Percentiles rank a stretch among this genome's conserved stretches.
These are phyloP conservation scores for Pyrrhoderma noxium DNA, from an alignment of 1,284 basidiomycete species.

Conservation along the genomic window DNA sequence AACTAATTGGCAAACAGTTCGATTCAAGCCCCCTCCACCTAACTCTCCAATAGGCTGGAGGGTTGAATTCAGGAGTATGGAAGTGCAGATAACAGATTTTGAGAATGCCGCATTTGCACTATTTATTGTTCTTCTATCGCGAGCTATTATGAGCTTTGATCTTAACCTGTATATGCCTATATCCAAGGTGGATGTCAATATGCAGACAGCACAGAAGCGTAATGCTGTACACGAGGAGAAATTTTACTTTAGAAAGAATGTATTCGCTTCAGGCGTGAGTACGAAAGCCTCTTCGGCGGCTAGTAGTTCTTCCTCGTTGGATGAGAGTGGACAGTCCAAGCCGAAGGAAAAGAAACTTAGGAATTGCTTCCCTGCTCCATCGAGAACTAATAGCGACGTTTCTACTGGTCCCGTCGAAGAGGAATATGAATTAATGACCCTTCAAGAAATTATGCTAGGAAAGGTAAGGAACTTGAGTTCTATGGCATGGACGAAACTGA, in stretches of 20 bases:
- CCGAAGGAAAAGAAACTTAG: slow-evolving; percentile 57
- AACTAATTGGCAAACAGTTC: slow-evolving; percentile 98
- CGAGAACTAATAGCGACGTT: slow-evolving; percentile 37
- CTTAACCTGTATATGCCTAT: slow-evolving; percentile 97
- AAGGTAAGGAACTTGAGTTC: slow-evolving; percentile 42
- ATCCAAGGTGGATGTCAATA: slow-evolving; percentile 97
- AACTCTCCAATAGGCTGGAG: slow-evolving; percentile 94
- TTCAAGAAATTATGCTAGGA: slow-evolving; percentile 93
- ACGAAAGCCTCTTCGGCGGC: slow-evolving; percentile 36
- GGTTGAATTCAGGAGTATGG: slow-evolving; percentile 98
- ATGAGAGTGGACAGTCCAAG: slow-evolving; percentile 22
- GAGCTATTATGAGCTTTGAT: slow-evolving; percentile 87
- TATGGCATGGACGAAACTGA: too few relatives aligned
- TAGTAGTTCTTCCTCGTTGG: slow-evolving; percentile 24
- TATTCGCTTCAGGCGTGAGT: slow-evolving; percentile 60
- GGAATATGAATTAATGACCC: slow-evolving; percentile 88
- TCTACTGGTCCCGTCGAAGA: slow-evolving; percentile 53
- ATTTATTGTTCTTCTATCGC: slow-evolving; percentile 89
- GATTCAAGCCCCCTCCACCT: slow-evolving; percentile 96
- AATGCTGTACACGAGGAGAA: slow-evolving; percentile 69
- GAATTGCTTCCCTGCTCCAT: slow-evolving; percentile 62
- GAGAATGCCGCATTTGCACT: slow-evolving; percentile 97
- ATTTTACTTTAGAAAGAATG: slow-evolving; percentile 88
- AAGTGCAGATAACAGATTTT: slow-evolving; percentile 97
- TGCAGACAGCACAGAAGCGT: slow-evolving; percentile 82